Conservation (phyloP, 805 yeast species). For the Hanseniaspora lachancei region DNA sequence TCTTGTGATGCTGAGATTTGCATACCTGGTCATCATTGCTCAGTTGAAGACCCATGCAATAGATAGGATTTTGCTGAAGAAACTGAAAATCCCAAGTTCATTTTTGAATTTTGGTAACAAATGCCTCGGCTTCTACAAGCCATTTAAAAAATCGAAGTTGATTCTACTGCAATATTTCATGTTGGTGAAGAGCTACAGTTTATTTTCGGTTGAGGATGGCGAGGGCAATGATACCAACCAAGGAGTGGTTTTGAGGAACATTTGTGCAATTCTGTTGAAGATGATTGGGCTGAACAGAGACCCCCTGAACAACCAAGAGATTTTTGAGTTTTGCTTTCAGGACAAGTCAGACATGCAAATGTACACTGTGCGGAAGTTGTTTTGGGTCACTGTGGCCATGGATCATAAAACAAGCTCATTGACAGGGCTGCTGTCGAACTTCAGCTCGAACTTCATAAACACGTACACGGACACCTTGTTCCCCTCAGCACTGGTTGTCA, state of each 20-base stretch:
- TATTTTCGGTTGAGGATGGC: slow-evolving; percentile 13
- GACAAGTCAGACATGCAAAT: neutral
- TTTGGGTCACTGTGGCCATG: slow-evolving; percentile 9
- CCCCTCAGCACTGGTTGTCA: neutral
- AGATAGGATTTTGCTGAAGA: slow-evolving; percentile 2
- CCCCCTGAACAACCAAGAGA: slow-evolving; percentile 3
- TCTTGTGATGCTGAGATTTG: slow-evolving; percentile 11
- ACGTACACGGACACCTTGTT: slow-evolving; percentile 3
- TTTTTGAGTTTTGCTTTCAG: neutral
- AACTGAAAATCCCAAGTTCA: neutral
- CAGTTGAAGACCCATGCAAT: slow-evolving; percentile 8
- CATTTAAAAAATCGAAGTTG: slow-evolving; percentile 12
- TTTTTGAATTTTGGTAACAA: slow-evolving; percentile 8
- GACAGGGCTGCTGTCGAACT: slow-evolving; percentile 9
- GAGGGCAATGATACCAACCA: slow-evolving; percentile 11
- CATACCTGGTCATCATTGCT: slow-evolving; percentile 7
- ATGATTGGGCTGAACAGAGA: slow-evolving; percentile 13
- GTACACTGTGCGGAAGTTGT: slow-evolving; percentile 10
- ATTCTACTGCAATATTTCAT: slow-evolving; percentile 10
- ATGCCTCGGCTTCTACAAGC: slow-evolving; percentile 2
- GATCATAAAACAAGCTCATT: slow-evolving; percentile 8
- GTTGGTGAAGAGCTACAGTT: slow-evolving; percentile 6
- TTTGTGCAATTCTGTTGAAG: slow-evolving; percentile 1
- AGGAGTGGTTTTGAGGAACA: slow-evolving; percentile 6
- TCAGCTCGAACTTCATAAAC: neutral